Evolutionary conservation across 225 moss, liverwort and hornwort species (phyloP), one percentile per base, ranked within the genome.

Genomic region (Physcomitrellopsis africana): DNA sequence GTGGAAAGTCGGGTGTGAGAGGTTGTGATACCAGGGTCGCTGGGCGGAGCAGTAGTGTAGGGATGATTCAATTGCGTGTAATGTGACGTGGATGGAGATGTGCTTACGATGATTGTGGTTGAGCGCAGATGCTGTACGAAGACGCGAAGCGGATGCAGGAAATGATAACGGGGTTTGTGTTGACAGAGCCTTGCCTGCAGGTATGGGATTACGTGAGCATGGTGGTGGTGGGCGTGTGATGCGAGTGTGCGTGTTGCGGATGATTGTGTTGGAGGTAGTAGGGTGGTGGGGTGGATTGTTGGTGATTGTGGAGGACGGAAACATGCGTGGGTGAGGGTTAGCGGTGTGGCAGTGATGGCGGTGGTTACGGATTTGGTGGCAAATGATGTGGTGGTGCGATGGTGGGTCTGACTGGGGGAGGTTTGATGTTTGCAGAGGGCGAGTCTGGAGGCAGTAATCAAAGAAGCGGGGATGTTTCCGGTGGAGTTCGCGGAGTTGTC

Each of bases 401-500:
- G 29, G 29, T 29, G 29, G 29, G 29, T 29, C n/a, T n/a, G n/a
- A n/a, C n/a, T n/a, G n/a, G n/a, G n/a, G n/a, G n/a, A n/a, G n/a
- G n/a, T n/a, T n/a, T n/a, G n/a, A n/a, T n/a, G 10, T 15, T 62
- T 73, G 62, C 80, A 96, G 96, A 90, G 91, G 49, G 78, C 81
- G 64, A 80, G 65, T 67, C 78, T 96, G 68, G 89, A 94, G 81
- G 81, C 83, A 42, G 74, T 96, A 41, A 85, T 89, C n/a, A 78
- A 84, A 68, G 96, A 94, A 77, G 94, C 88, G 37, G 77, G 60
- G 61, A 88, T 67, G 72, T 89, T 77, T 66, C 83, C 89, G 41
- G 64, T 92, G 81, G 94, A 83, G n/a, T 85, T 91, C 9, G 83
- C 83, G 81, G 96, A 94, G 77, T 62, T 96, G 66, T 89, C 92